Base-by-base conservation (phyloP, 768 basidiomycete genomes). In the Russula olivacea region DNA sequence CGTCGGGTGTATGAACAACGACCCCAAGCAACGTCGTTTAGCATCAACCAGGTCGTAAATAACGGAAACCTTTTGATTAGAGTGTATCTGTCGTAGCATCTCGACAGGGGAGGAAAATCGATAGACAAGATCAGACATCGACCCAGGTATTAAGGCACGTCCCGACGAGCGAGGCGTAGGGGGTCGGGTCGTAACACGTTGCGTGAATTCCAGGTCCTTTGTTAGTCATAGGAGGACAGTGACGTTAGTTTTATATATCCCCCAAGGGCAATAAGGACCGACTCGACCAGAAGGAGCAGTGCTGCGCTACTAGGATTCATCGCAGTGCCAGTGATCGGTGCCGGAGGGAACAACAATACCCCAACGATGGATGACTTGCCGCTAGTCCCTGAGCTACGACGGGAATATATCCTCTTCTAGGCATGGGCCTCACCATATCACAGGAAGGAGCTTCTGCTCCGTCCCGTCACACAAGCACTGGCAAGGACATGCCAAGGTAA, bases 231-330 rank as follows among this genome's bases (percentile, higher is more conserved):
- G 23, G 38, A n/a, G 58, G 21, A 23, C 45, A n/a, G 6, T 23
- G 9, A 23, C 28, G 17, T 34, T 45, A 21, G 34, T 28, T 49
- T 25, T 21, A 47, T 60, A 60, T 64, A 55, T 45, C 50, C 55
- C 25, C 32, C n/a, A 19, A 53, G 14, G 15, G 5, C 48, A 47
- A 45, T 14, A 38, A 43, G 32, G 38, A 2, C 54, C 36, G 47
- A 64, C 15, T 32, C 40, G 11, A 45, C 63, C 38, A 28, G 47
- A 59, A 59, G 47, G 58, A 47, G 58, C 25, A 50, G n/a, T 59
- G 48, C 47, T 55, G 48, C 40, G 54, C 47, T 55, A 56, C 23
- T 41, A 21, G 52, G 59, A 30, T 17, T 32, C 23, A 55, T 21
- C 6, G 57, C 52, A 38, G 55, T 54, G 19, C 58, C 63, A 32